A percentile compares a stretch with the other conserved stretches of the same genome.
Conservation (phyloP, 1,284 basidiomycete genomes). For the Boletus austroedulis region DNA sequence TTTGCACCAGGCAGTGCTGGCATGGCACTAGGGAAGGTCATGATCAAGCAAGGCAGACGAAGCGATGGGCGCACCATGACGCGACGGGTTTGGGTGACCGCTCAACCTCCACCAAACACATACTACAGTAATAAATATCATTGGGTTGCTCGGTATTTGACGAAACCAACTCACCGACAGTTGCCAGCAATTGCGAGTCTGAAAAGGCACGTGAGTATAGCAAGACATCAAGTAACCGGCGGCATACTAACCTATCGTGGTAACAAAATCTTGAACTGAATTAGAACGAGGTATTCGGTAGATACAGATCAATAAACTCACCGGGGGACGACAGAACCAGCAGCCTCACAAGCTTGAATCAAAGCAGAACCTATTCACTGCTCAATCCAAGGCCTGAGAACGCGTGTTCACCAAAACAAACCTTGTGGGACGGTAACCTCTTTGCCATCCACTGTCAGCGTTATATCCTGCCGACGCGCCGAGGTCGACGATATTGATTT, state of each 20-base stretch:
- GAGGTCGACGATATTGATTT: conserved; percentile 65
- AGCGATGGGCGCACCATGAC: conserved; percentile 57
- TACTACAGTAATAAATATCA: conserved; percentile 44
- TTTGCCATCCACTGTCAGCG: conserved; percentile 89
- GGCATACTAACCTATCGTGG: conserved; percentile 69
- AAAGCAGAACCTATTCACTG: conserved; percentile 73
- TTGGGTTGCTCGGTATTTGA: neutral
- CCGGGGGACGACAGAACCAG: conserved; percentile 76
- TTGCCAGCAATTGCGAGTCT: conserved; percentile 92
- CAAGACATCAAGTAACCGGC: conserved; percentile 17
- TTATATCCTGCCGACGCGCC: conserved; percentile 73
- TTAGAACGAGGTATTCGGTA: neutral
- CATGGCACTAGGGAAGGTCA: conserved; percentile 69
- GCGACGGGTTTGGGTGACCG: conserved; percentile 92
- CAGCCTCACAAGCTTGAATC: conserved; percentile 95
- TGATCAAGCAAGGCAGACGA: conserved; percentile 22
- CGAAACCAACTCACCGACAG: conserved; percentile 67
- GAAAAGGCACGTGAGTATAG: conserved; percentile 6
- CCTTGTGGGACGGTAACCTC: conserved; percentile 92
- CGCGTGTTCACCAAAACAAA: conserved; percentile 34
- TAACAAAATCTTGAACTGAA: conserved; percentile 74
- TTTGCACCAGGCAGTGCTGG: conserved; percentile 97
- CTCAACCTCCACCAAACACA: conserved; percentile 98
- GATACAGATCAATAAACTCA: conserved; percentile 34
- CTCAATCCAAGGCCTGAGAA: conserved; percentile 11